Base-by-base conservation (phyloP, 2,329 filamentous ascomycete species). In the Dendrostoma leiphaemia region DNA sequence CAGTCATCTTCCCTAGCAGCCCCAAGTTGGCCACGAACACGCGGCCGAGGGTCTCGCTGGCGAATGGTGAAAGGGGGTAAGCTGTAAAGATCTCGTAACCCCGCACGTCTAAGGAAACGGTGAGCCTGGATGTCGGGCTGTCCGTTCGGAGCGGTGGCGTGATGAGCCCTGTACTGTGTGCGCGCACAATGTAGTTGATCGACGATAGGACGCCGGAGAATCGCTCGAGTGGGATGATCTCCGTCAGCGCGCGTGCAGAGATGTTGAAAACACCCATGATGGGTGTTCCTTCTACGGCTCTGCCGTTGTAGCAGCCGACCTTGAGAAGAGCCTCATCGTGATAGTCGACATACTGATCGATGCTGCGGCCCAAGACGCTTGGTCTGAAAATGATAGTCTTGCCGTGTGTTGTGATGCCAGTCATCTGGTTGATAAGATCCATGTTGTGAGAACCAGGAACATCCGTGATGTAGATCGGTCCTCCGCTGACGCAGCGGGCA, bases 381-480 rank as follows among this genome's bases (percentile, higher is more conserved):
- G 93, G 91, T 2, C 93, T 81, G 53, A 97, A 83, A 19, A 95
- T 89, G 0, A 96, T 82, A 0, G 90, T 94, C 59, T 84, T 86
- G 0, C 86, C 89, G 23, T 82, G 76, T 0, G 84, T 77, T 0
- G 89, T 94, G 10, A 79, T 74, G 0, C 88, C 92, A 0, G 89
- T 91, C 80, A 97, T 92, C 67, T 95, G 86, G 26, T 78, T 71
- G 57, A 99, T 88, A 15, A 99, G 71, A 6, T 79, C 71, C 28
- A 91, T 64, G 64, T 96, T 81, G 68, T 97, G 91, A 56, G 90
- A 74, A 0, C 91, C 92, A 0, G 93, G 93, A 0, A 85, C 81
- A 69, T 99, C 94, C 0, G 93, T 97, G 67, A 99, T 92, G 64
- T 95, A 97, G 37, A 99, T 88, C 0, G 93, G 94, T 0, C 94